Evolutionary conservation across 495 filamentous ascomycete species (phyloP).

Genomic region (Bathelium albidoporum): DNA sequence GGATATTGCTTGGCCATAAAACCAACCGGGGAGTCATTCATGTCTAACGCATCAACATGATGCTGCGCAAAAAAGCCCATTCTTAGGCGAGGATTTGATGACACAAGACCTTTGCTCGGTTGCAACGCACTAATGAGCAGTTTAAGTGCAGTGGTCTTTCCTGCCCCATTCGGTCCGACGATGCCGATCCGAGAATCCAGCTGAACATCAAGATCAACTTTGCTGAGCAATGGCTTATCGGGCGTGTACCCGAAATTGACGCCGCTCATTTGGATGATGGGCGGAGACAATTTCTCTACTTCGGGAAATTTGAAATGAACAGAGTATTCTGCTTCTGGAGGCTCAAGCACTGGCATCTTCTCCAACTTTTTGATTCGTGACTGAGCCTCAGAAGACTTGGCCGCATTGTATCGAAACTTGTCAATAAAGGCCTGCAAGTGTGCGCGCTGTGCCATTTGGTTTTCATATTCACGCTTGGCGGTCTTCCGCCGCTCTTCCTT

Average conservation of each 20-base stretch:
- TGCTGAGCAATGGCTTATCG: conserved; percentile 68
- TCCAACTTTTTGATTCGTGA: conserved; percentile 98
- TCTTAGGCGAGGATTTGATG: conserved; percentile 73
- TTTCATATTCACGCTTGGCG: conserved; percentile 95
- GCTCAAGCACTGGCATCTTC: conserved; percentile 82
- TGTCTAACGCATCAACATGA: conserved; percentile 92
- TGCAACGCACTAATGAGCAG: conserved; percentile 79
- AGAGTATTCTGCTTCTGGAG: conserved; percentile 87
- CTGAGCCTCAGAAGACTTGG: conserved; percentile 96
- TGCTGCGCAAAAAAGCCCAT: conserved; percentile 98
- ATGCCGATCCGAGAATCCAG: conserved; percentile 98
- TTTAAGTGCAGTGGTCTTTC: conserved; percentile 95
- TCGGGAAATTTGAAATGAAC: conserved; percentile 98
- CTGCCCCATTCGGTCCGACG: conserved; percentile 95
- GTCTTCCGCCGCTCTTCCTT: conserved; percentile 95
- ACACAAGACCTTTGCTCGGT: conserved; percentile 71
- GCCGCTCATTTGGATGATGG: conserved; percentile 92
- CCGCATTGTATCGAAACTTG: conserved; percentile 99
- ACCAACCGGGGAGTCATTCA: conserved; percentile 74
- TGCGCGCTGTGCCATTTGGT: conserved; percentile 86
- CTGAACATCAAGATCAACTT: conserved; percentile 93
- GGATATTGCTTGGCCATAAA: conserved; percentile 94
- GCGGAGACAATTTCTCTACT: conserved; percentile 92
- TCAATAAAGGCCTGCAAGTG: conserved; percentile 96
- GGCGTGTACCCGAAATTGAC: conserved; percentile 84